A percentile compares a stretch with the other conserved stretches of the same genome.
Evolutionary conservation across 192 early-diverging fungal genomes (phyloP).

Genomic region (Coemansia sp.): DNA sequence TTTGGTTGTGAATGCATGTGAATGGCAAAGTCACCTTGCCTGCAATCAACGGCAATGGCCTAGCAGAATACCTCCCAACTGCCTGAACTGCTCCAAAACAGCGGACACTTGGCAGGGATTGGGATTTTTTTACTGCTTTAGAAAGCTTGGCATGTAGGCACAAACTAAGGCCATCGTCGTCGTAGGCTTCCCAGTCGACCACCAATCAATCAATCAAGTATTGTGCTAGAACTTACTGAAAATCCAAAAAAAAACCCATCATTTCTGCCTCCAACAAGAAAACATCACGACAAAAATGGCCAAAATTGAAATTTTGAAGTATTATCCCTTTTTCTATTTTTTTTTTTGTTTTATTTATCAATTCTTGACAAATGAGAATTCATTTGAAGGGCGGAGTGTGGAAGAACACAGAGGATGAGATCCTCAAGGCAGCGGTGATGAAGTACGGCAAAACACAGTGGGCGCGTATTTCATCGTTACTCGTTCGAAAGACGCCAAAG

Average conservation of each 20-base stretch:
- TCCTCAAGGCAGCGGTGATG: conserved; percentile 96
- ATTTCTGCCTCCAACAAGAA: background rate
- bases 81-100: no score
- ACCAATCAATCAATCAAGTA: background rate
- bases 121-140: background rate
- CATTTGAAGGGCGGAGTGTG: conserved; percentile 86
- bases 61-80: background rate
- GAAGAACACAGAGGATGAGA: conserved; percentile 99
- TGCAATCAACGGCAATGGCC: background rate
- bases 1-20: background rate
- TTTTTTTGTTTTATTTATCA: background rate
- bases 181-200: background rate
- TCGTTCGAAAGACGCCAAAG: conserved; percentile 95
- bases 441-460: conserved; percentile 99
- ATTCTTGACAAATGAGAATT: conserved; percentile 23
- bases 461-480: conserved; percentile 95
- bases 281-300: background rate
- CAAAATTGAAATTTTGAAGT: background rate
- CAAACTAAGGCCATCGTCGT: no score
- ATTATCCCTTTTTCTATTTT: background rate
- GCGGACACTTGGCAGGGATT: no score
- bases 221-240: no score
- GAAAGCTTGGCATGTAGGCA: background rate
- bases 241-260: no score
- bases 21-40: background rate